Percentiles rank a stretch among this genome's conserved stretches.
Conservation (phyloP, 225 moss, liverwort and hornwort species). For the Ulota crispa region DNA sequence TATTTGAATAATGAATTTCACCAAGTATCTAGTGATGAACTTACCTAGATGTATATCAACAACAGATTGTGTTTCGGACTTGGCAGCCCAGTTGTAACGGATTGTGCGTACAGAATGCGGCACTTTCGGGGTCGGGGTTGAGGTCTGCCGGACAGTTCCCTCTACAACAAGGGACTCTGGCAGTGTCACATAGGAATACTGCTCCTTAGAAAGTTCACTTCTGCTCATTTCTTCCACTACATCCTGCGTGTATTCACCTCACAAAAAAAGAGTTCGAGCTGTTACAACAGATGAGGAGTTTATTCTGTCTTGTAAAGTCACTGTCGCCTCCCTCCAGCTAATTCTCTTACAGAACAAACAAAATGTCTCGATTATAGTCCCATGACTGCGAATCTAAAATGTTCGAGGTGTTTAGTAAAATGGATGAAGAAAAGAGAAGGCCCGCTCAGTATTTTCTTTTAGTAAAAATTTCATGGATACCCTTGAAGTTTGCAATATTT, state of each 20-base stretch:
- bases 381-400: not conserved
- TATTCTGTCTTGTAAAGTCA: not conserved
- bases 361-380: not conserved
- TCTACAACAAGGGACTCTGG: constrained; percentile 50
- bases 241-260: constrained; percentile 66
- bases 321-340: not conserved
- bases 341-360: not conserved
- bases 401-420: not conserved
- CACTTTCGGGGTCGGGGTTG: constrained; percentile 21
- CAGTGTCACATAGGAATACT: constrained; percentile 87
- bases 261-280: not conserved
- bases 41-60: constrained; percentile 36
- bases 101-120: constrained; percentile 83
- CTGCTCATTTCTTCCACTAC: constrained; percentile 73
- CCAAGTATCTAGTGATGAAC: not conserved
- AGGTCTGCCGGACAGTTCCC: constrained; percentile 13
- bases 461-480: too few species aligned
- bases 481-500: too few species aligned
- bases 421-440: not conserved
- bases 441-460: not conserved
- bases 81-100: constrained; percentile 71
- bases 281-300: not conserved
- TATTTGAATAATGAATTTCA: not conserved
- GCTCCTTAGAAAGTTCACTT: constrained; percentile 78
- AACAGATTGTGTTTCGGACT: constrained; percentile 38